Percentiles rank a stretch among this genome's conserved stretches.
Evolutionary conservation across 768 basidiomycete genomes (phyloP).

Genomic region (Gautieria morchelliformis): DNA sequence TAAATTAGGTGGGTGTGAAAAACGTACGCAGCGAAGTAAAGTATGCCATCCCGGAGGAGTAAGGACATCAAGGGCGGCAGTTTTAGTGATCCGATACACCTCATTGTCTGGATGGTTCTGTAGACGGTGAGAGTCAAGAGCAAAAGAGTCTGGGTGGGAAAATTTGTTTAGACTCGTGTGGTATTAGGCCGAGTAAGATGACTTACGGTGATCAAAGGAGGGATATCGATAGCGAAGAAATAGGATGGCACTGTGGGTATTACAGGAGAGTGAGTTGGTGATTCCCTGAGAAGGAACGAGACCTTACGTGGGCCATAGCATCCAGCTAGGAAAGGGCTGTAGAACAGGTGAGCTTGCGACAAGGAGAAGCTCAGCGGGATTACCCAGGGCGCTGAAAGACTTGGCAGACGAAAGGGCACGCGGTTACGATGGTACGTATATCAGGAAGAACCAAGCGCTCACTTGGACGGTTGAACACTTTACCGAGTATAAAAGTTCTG

Average conservation of each 20-base stretch:
- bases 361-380: background rate
- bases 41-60: background rate
- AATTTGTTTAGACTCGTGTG: background rate
- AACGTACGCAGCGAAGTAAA: constrained; percentile 2
- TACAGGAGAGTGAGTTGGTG: background rate
- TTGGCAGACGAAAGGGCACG: background rate
- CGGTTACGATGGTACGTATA: background rate
- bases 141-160: background rate
- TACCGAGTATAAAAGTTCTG: background rate
- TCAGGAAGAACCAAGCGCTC: background rate
- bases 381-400: constrained; percentile 2
- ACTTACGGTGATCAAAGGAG: background rate
- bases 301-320: background rate
- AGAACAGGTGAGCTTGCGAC: background rate
- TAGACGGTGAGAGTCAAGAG: constrained; percentile 1
- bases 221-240: background rate
- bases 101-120: background rate
- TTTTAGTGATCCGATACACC: background rate
- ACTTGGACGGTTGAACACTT: background rate
- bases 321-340: constrained; percentile 4
- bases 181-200: background rate
- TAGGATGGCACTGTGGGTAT: background rate
- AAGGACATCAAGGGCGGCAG: background rate
- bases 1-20: background rate
- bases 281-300: background rate